Conservation (phyloP, 495 filamentous ascomycete species). For the Parachaetomium inaequale region DNA sequence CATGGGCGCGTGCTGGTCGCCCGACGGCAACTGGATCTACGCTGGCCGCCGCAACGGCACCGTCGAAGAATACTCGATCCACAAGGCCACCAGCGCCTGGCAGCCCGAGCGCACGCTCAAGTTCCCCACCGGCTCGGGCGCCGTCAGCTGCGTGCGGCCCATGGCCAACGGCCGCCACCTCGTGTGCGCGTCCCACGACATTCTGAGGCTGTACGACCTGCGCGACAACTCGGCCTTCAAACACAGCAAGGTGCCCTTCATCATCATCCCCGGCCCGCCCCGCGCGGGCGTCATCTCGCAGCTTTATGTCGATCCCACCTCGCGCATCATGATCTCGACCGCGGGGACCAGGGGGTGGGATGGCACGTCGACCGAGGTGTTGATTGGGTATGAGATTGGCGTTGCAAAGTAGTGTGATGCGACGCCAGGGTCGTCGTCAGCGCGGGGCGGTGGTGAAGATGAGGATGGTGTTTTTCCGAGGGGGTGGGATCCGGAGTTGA, state of each 20-base stretch:
- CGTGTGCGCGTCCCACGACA: conserved; percentile 92
- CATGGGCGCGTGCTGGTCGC: conserved; percentile 97
- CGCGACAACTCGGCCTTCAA: conserved; percentile 61
- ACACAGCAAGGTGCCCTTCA: conserved; percentile 82
- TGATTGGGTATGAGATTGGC: conserved; percentile 87
- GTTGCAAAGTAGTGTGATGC: conserved; percentile 11
- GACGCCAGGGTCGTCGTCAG: neutral
- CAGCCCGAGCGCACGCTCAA: conserved; percentile 78
- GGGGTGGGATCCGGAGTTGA: too few relatives aligned
- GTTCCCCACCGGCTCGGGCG: conserved; percentile 83
- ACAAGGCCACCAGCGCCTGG: conserved; percentile 64
- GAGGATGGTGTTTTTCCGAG: neutral
- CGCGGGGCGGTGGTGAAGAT: too few relatives aligned
- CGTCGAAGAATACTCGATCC: conserved; percentile 89
- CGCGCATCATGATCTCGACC: conserved; percentile 83
- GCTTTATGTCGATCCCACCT: conserved; percentile 81
- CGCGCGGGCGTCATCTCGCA: conserved; percentile 82
- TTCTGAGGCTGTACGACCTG: conserved; percentile 86
- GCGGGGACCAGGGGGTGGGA: conserved; percentile 95
- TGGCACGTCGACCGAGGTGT: conserved; percentile 82
- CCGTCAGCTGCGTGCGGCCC: conserved; percentile 77
- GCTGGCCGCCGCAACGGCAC: conserved; percentile 89
- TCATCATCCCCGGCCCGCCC: conserved; percentile 89
- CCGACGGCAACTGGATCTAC: conserved; percentile 93
- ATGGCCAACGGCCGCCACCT: conserved; percentile 95